A percentile compares a stretch with the other conserved stretches of the same genome.
These are phyloP conservation scores for Hypoxylon sp. DNA, from an alignment of 2,329 filamentous ascomycete species.

Conservation along the genomic window DNA sequence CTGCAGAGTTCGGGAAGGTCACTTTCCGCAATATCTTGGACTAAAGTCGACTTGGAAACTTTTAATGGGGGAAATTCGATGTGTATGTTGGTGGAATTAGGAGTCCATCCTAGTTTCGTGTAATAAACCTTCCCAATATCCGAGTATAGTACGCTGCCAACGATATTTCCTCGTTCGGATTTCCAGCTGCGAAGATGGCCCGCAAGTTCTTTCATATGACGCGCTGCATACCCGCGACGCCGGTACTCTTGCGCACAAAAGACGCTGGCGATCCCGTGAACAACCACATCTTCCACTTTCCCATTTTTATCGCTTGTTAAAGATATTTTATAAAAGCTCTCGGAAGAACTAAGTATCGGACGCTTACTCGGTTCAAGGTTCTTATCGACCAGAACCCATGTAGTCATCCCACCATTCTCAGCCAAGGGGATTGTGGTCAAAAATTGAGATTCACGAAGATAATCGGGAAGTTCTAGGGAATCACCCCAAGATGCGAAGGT, in stretches of 20 bases:
- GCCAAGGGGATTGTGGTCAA: constrained; percentile 24
- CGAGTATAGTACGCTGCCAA: constrained; percentile 32
- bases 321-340: constrained; percentile 24
- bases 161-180: constrained; percentile 7
- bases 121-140: constrained; percentile 34
- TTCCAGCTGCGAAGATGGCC: constrained; percentile 21
- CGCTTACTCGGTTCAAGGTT: constrained; percentile 7
- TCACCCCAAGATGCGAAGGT: constrained; percentile 26
- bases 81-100: constrained; percentile 27
- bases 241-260: constrained; percentile 15
- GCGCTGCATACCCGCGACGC: constrained; percentile 21
- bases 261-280: constrained; percentile 8
- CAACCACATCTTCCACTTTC: constrained; percentile 10
- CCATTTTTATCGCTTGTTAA: constrained; percentile 18
- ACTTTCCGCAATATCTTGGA: background rate
- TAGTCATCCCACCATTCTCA: constrained; percentile 20
- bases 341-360: constrained; percentile 27
- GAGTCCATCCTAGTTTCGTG: constrained; percentile 24
- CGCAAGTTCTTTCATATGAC: constrained; percentile 32
- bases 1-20: constrained; percentile 14
- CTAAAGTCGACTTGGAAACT: background rate
- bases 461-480: constrained; percentile 12
- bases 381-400: constrained; percentile 31
- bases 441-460: constrained; percentile 18
- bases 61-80: constrained; percentile 10